Conservation (phyloP, 306 rosid genomes). For the Acacia crassicarpa region DNA sequence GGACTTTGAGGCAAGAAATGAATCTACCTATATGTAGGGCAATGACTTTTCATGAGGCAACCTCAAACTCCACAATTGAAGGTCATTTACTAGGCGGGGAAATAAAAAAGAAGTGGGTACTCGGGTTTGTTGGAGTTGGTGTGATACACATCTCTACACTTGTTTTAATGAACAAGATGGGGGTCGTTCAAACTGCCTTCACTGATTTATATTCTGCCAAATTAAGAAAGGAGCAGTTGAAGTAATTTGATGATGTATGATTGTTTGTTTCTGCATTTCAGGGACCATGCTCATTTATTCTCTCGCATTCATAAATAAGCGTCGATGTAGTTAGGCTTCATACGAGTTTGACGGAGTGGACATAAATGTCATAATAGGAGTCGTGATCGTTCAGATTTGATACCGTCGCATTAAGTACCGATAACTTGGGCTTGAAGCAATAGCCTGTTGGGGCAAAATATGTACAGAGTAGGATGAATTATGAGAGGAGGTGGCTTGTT, state of each 20-base stretch:
- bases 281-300: conserved; percentile 37
- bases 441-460: neutral
- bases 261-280: conserved; percentile 22
- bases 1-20: neutral
- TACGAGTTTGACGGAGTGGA: conserved; percentile 14
- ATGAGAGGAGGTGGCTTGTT: neutral
- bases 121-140: conserved; percentile 57
- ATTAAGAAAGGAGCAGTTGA: neutral
- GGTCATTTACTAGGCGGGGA: neutral
- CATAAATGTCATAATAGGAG: neutral
- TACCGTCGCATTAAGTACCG: neutral
- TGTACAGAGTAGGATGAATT: neutral
- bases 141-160: conserved; percentile 21
- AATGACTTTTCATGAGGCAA: conserved; percentile 5
- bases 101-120: conserved; percentile 18
- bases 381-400: conserved; percentile 2
- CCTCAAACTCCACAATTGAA: conserved; percentile 37
- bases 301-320: conserved; percentile 16
- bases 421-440: conserved; percentile 25
- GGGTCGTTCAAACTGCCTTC: conserved; percentile 13
- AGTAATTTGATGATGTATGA: neutral
- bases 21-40: neutral
- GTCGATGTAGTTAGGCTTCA: conserved; percentile 21
- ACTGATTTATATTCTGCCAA: neutral
- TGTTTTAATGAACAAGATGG: neutral